These are phyloP conservation scores for Penicillium riverlandense DNA, from an alignment of 495 filamentous ascomycete species.

Conservation along the genomic window DNA sequence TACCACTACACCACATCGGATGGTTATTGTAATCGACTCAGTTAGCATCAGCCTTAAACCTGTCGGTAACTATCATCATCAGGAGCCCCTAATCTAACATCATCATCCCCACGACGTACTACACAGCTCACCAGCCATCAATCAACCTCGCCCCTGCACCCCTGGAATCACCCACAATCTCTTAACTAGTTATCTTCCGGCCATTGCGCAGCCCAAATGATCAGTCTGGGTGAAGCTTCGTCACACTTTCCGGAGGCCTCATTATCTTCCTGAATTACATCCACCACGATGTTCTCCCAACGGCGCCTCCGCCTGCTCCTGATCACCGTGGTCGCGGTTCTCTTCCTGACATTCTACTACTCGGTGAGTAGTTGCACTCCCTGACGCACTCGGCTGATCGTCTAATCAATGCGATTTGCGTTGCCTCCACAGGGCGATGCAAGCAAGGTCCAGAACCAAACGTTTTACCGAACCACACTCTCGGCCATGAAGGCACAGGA, in stretches of 20 bases:
- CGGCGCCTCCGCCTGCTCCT: constrained; percentile 57
- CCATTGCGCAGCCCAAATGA: too few relatives aligned
- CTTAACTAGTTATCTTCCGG: too few relatives aligned
- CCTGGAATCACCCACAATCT: too few relatives aligned
- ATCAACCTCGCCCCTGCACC: too few relatives aligned
- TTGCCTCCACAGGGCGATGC: constrained; percentile 28
- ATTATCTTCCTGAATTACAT: neutral
- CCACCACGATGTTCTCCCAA: constrained; percentile 57
- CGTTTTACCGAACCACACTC: constrained; percentile 44
- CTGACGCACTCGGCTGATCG: neutral
- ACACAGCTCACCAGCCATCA: too few relatives aligned
- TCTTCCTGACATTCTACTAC: constrained; percentile 58
- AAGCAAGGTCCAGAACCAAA: constrained; percentile 36
- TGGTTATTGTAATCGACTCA: too few relatives aligned
- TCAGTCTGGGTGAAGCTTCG: too few relatives aligned
- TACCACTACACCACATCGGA: too few relatives aligned
- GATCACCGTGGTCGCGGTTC: constrained; percentile 47
- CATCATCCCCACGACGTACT: too few relatives aligned
- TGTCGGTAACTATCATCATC: too few relatives aligned
- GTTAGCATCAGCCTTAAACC: too few relatives aligned
- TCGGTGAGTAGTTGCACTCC: constrained; percentile 30
- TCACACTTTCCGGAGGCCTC: neutral
- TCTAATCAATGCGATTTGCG: neutral
- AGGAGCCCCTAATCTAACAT: too few relatives aligned
- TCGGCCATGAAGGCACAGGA: constrained; percentile 35